A percentile compares a stretch with the other conserved stretches of the same genome.
These are phyloP conservation scores for Keithomyces neogunnii DNA, from an alignment of 2,329 filamentous ascomycete species.

Conservation along the genomic window DNA sequence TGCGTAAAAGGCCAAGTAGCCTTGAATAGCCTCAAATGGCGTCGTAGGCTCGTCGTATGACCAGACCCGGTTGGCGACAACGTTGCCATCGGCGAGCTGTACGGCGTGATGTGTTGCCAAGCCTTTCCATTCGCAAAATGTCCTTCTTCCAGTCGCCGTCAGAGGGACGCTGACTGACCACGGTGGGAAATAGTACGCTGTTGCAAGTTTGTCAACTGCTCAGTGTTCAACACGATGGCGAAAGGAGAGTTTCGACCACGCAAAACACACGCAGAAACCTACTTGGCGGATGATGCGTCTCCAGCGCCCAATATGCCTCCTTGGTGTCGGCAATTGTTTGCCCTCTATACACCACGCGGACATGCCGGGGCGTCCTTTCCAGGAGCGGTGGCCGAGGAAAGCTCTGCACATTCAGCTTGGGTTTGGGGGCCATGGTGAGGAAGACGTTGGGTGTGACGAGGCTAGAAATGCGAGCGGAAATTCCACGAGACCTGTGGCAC, in stretches of 20 bases:
- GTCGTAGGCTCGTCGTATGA: constrained; percentile 46
- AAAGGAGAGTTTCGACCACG: too few relatives aligned
- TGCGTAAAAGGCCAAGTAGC: constrained; percentile 51
- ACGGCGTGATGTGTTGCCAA: constrained; percentile 49
- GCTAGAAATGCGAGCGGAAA: too few relatives aligned
- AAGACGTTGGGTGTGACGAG: too few relatives aligned
- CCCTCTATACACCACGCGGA: constrained; percentile 48
- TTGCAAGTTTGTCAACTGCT: not conserved
- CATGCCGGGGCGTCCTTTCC: constrained; percentile 43
- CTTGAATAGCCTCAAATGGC: constrained; percentile 43
- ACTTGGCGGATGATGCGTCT: constrained; percentile 56
- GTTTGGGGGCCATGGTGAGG: constrained; percentile 24
- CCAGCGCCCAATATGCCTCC: constrained; percentile 52
- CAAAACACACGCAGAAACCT: constrained; percentile 11
- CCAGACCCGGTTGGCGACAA: constrained; percentile 47
- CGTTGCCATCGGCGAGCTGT: constrained; percentile 28
- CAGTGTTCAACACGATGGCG: too few relatives aligned
- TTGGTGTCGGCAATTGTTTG: constrained; percentile 48
- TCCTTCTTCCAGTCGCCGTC: constrained; percentile 31
- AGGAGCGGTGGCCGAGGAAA: constrained; percentile 52
- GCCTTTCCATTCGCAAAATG: constrained; percentile 55
- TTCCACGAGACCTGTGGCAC: too few relatives aligned
- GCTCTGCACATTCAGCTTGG: constrained; percentile 44
- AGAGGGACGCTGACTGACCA: constrained; percentile 38
- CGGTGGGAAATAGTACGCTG: constrained; percentile 52